These are phyloP conservation scores for Sistotremastrum niveocremeum DNA, from an alignment of 768 basidiomycete species.

Conservation along the genomic window DNA sequence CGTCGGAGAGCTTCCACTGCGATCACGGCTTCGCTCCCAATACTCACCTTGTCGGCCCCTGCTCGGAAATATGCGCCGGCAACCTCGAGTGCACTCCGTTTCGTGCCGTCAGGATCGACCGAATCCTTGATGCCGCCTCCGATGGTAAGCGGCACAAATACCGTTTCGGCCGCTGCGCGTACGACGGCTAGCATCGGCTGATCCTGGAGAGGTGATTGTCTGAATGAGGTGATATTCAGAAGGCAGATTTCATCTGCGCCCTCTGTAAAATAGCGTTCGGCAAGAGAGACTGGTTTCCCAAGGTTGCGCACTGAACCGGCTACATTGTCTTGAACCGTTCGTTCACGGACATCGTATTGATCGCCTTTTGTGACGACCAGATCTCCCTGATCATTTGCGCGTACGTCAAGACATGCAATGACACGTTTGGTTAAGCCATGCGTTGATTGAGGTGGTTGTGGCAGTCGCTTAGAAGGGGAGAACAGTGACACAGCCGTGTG, in stretches of 20 bases:
- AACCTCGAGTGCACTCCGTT: conserved; percentile 78
- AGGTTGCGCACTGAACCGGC: conserved; percentile 87
- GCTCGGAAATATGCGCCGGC: conserved; percentile 93
- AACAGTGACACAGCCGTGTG: too few species aligned
- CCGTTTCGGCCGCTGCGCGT: conserved; percentile 70
- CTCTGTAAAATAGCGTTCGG: conserved; percentile 68
- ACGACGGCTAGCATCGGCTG: conserved; percentile 99
- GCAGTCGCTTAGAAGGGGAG: conserved; percentile 24
- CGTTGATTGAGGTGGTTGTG: conserved; percentile 26
- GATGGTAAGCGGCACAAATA: conserved; percentile 97
- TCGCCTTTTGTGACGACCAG: conserved; percentile 99
- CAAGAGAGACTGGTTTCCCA: conserved; percentile 90
- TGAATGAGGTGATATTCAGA: conserved; percentile 99
- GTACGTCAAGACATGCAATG: conserved; percentile 94
- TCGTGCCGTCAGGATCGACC: conserved; percentile 88
- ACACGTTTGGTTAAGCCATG: conserved; percentile 86
- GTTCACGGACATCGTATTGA: conserved; percentile 96
- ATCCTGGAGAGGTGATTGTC: conserved; percentile 85
- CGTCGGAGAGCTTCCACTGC: conserved; percentile 59
- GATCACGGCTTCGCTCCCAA: conserved; percentile 91
- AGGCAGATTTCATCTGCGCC: conserved; percentile 96
- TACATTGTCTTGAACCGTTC: conserved; percentile 28
- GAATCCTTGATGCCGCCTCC: conserved; percentile 97
- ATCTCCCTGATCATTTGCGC: conserved; percentile 90
- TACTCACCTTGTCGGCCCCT: conserved; percentile 97